Evolutionary conservation across 805 yeast genomes (phyloP).

Genomic region (Lipomyces starkeyi): DNA sequence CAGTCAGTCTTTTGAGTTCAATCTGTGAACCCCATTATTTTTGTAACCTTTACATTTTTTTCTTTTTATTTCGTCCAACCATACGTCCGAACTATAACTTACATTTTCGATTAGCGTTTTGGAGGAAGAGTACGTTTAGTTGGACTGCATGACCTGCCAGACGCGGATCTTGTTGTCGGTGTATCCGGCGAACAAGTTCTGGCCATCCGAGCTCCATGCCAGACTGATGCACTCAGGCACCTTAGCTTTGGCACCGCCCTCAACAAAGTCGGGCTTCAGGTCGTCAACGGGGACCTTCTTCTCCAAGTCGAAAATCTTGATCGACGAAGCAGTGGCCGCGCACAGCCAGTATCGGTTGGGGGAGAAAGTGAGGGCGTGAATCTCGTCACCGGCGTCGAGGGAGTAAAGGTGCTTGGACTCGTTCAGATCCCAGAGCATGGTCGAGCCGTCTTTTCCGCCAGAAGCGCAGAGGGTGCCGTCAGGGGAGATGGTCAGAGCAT

Average conservation of each 20-base stretch:
- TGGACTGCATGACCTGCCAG: conserved; percentile 95
- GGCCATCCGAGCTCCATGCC: conserved; percentile 99
- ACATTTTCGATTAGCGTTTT: background rate
- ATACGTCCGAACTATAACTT: background rate
- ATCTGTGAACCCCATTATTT: conserved; percentile 1
- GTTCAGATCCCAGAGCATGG: conserved; percentile 97
- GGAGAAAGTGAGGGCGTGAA: conserved; percentile 98
- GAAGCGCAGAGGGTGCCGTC: conserved; percentile 99
- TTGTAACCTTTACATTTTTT: background rate
- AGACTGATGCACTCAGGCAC: conserved; percentile 98
- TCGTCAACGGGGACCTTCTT: conserved; percentile 93
- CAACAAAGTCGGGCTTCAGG: conserved; percentile 96
- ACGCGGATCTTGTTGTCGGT: conserved; percentile 99
- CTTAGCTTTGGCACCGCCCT: conserved; percentile 81
- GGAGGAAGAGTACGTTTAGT: conserved; percentile 20
- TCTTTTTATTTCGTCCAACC: background rate
- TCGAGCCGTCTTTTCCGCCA: conserved; percentile 99
- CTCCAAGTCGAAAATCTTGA: conserved; percentile 98
- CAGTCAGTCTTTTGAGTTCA: background rate
- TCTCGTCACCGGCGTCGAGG: conserved; percentile 93
- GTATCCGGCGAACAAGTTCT: conserved; percentile 99
- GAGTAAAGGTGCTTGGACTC: conserved; percentile 87
- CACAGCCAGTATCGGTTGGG: conserved; percentile 99
- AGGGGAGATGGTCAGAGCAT: conserved; percentile 97
- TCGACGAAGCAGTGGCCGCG: conserved; percentile 98